A percentile compares a stretch with the other conserved stretches of the same genome.
phyloP scores from a whole-genome alignment of 345 rosid species.

The Heritiera fomes region DNA sequence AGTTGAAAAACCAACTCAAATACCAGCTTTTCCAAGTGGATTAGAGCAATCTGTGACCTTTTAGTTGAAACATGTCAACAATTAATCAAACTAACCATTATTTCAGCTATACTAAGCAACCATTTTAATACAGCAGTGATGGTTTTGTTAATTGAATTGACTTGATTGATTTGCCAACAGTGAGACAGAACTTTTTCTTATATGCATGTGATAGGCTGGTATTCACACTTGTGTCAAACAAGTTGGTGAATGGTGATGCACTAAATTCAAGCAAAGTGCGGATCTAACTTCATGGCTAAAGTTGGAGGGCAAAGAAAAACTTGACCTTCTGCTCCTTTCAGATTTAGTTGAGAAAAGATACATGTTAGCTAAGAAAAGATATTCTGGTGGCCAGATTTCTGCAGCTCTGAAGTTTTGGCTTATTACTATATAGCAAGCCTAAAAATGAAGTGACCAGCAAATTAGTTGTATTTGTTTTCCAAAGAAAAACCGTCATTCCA shows the following conservation, averaged over 20 bases:
- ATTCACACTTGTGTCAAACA: slow-evolving; percentile 12
- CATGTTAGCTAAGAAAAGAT: slow-evolving; percentile 7
- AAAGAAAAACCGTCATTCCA: neutral
- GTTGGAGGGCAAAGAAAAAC: neutral
- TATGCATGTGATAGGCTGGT: slow-evolving; percentile 6
- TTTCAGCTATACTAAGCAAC: neutral
- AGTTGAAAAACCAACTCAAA: slow-evolving; percentile 15
- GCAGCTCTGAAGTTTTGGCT: slow-evolving; percentile 11
- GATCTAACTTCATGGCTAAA: slow-evolving; percentile 19
- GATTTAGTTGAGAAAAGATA: slow-evolving; percentile 1
- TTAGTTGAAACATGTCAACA: slow-evolving; percentile 4
- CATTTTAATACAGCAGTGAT: neutral
- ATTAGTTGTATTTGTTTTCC: neutral
- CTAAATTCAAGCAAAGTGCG: neutral
- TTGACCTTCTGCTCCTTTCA: neutral
- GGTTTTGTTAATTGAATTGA: slow-evolving; percentile 6
- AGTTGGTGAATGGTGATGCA: slow-evolving; percentile 16
- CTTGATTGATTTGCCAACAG: slow-evolving; percentile 9
- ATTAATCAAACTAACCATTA: neutral
- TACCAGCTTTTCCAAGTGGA: slow-evolving; percentile 19
- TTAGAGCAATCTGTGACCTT: slow-evolving; percentile 3
- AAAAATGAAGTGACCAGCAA: neutral
- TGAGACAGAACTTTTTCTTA: slow-evolving; percentile 2
- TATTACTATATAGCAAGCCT: neutral
- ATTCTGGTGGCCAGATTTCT: neutral